Evolutionary conservation across 164 flowering plant genomes (phyloP), one percentile per base, ranked within the genome.

Genomic region (Sextonia rubra): DNA sequence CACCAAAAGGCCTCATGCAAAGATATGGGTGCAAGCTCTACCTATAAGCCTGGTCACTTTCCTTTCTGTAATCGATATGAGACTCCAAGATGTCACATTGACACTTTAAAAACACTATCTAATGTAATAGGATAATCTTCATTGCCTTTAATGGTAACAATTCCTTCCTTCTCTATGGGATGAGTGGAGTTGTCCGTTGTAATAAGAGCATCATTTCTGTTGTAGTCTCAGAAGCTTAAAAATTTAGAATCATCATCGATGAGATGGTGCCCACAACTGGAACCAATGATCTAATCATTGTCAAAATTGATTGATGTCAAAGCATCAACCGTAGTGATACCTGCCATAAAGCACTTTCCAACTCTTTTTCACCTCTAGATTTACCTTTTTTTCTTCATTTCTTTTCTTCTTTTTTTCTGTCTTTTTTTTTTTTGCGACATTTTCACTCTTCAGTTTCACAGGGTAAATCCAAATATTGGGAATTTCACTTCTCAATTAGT

Each of bases 71-170:
- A n/a, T n/a, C n/a, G n/a, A n/a, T n/a, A n/a, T n/a, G n/a, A n/a
- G n/a, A n/a, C n/a, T n/a, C n/a, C n/a, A n/a, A n/a, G n/a, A n/a
- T n/a, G n/a, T n/a, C n/a, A n/a, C n/a, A n/a, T n/a, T n/a, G n/a
- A n/a, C 52, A 67, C 25, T 64, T 62, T 61, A 68, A 29, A 75
- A 5, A 75, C 77, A 69, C 71, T 66, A 8, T 60, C 48, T 14
- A 67, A 24, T 7, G 17, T 66, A 58, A 73, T 66, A 9, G 7
- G 32, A 68, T 44, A 4, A 65, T 65, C 18, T 29, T 22, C 48
- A 18, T 60, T n/a, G 25, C 64, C 64, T 15, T 60, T 60, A n/a
- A 60, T 60, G 22, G 24, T 60, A n/a, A 60, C 24, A 0, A 60
- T 24, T 20, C 64, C 64, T 60, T n/a, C n/a, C n/a, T n/a, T 60